Base-by-base conservation (phyloP, 2,329 filamentous ascomycete species). In the Ophiostoma sp. region DNA sequence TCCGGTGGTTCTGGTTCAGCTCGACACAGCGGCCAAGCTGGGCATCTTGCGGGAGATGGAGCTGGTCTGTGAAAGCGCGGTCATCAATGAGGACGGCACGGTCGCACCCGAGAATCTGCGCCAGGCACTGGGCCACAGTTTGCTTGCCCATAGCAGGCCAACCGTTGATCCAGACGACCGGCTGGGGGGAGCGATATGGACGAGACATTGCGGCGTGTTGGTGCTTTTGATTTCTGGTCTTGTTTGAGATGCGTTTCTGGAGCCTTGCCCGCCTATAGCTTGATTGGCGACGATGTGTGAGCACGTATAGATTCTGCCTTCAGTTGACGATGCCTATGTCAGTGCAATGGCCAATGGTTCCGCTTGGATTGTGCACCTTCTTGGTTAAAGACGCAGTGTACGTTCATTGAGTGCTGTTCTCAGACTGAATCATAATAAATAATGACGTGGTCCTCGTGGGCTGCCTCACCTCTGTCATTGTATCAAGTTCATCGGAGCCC, bases 161-260 rank as follows among this genome's bases (percentile, higher is more conserved):
- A 68, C 76, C 76, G 69, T 77, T 78, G 73, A 78, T 75, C 69
- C 74, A 76, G 44, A 78, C 71, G 4, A 77, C 66, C 5, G 76
- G 75, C 18, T 73, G 70, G 0, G 66, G 62, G 0, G 64, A 55
- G 6, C 64, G 63, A 12, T 47, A n/a, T n/a, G 40, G 58, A 12
- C 40, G 36, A 60, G 66, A 64, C 49, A 40, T 55, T 52, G 18
- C 5, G 9, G 40, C 45, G 41, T 5, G 9, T n/a, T 38, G 47
- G 7, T 27, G 4, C 11, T 12, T 41, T 45, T 12, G 36, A 11
- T n/a, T 18, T 36, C 18, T 16, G n/a, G 38, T 14, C 12, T 12
- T 11, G 40, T 5, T 27, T 16, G 40, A 14, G 18, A 2, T 8
- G n/a, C 47, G n/a, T 7, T 27, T 11, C 18, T 64, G 38, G 16